Conservation (phyloP, 805 yeast genomes). For the Zygotorulaspora sp. region DNA sequence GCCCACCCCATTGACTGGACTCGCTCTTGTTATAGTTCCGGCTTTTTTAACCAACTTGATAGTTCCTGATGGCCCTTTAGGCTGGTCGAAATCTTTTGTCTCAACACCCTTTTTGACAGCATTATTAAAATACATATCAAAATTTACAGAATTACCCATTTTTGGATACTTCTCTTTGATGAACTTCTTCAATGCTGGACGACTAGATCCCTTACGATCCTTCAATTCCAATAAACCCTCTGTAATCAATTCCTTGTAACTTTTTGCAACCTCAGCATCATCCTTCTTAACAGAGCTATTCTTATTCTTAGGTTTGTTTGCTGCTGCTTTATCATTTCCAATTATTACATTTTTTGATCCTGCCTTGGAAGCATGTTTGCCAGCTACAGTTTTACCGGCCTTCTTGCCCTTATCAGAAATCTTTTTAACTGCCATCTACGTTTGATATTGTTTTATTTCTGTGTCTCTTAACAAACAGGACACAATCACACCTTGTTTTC, state of each 20-base stretch:
- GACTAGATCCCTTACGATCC: constrained; percentile 78
- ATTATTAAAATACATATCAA: constrained; percentile 69
- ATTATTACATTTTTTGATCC: constrained; percentile 6
- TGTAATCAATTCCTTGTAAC: constrained; percentile 33
- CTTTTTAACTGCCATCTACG: no score
- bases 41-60: constrained; percentile 47
- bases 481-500: no score
- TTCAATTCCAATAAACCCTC: constrained; percentile 67
- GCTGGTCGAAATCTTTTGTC: constrained; percentile 69
- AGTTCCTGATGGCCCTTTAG: constrained; percentile 89
- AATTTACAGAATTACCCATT: constrained; percentile 54
- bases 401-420: no score
- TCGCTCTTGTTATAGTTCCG: constrained; percentile 31
- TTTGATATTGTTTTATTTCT: no score
- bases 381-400: constrained; percentile 8
- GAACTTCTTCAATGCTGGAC: constrained; percentile 84
- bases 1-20: constrained; percentile 27
- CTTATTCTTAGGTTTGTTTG: constrained; percentile 6
- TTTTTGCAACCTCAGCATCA: constrained; percentile 15
- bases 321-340: constrained; percentile 4
- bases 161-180: constrained; percentile 51
- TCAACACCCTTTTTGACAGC: constrained; percentile 80
- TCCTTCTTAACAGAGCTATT: constrained; percentile 4
- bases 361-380: constrained; percentile 6
- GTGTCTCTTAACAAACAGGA: no score